Base-by-base conservation (phyloP, 1,284 basidiomycete species). In the Pyrrhoderma lamaoense region DNA sequence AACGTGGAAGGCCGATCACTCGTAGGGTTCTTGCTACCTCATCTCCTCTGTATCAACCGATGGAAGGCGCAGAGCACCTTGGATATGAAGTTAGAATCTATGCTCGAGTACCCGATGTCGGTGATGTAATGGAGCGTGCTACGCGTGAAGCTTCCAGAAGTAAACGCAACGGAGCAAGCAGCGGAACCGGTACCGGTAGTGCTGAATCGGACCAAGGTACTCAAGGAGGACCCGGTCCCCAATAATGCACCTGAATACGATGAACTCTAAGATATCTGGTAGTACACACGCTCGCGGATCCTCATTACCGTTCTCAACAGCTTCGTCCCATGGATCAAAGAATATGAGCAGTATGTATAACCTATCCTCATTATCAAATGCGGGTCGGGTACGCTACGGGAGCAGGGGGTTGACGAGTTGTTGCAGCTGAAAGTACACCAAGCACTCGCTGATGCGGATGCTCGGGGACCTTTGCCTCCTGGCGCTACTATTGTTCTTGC, bases 371-470 rank as follows among this genome's bases (percentile, higher is more conserved):
- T 36, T 23, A 8, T 23, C 22, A 19, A 27, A 19, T 14, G 35
- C 44, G 34, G 50, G 36, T 51, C 59, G 75, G 9, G 60, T 73
- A 42, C 72, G 79, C 9, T 83, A 82, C 78, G 85, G 54, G 86
- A 89, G 61, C 89, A 93, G 67, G 89, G 87, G 11, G 90, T 93
- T 2, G 90, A 92, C 61, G 91, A 93, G 65, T 73, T 93, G 18
- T 67, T 93, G 43, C 90, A 93, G 64, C 72, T 93, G 49, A 93
- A 93, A 63, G 73, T 93, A 22, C 82, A 92, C 59, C 89, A 92
- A 62, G 82, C 85, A 5, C 71, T 94, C 46, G 80, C 85, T 3
- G 80, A 77, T 43, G 74, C 77, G 9, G 80, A 77, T 43, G 74
- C 77, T 9, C 80, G 89, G 60, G 70, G 71, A 1, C 73, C 75